Conservation (phyloP, 345 rosid genomes). For the Hypericum androsaemum region DNA sequence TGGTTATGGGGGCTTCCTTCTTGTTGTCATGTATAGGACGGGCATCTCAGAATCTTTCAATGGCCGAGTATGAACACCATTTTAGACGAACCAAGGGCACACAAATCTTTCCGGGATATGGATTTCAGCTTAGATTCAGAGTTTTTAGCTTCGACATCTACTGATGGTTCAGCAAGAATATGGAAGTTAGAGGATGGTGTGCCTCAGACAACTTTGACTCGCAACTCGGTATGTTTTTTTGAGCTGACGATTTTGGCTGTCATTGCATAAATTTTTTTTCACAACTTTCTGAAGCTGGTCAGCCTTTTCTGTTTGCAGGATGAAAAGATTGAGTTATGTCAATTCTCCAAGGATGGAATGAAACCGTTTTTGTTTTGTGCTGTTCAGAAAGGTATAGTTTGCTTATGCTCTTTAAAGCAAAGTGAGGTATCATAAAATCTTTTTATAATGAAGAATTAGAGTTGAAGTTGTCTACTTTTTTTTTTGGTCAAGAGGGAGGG, state of each 20-base stretch:
- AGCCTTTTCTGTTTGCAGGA: slow-evolving; percentile 36
- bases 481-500: too few species aligned
- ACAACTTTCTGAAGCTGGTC: neutral
- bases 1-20: neutral
- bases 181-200: slow-evolving; percentile 87
- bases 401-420: too few species aligned
- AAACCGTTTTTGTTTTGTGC: slow-evolving; percentile 85
- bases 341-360: slow-evolving; percentile 86
- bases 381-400: slow-evolving; percentile 50
- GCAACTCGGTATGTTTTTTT: slow-evolving; percentile 44
- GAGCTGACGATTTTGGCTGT: neutral
- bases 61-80: slow-evolving; percentile 69
- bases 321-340: slow-evolving; percentile 74
- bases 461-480: neutral
- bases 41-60: slow-evolving; percentile 74
- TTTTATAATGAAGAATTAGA: too few species aligned
- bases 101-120: slow-evolving; percentile 74
- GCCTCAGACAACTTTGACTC: slow-evolving; percentile 60
- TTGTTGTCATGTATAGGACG: slow-evolving; percentile 47
- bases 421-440: too few species aligned
- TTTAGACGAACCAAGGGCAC: slow-evolving; percentile 73
- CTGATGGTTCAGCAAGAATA: slow-evolving; percentile 88
- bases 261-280: slow-evolving; percentile 1
- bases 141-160: slow-evolving; percentile 76
- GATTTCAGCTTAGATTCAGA: slow-evolving; percentile 84